Conservation (phyloP, 768 basidiomycete species). For the Leccinum pellstonianum region DNA sequence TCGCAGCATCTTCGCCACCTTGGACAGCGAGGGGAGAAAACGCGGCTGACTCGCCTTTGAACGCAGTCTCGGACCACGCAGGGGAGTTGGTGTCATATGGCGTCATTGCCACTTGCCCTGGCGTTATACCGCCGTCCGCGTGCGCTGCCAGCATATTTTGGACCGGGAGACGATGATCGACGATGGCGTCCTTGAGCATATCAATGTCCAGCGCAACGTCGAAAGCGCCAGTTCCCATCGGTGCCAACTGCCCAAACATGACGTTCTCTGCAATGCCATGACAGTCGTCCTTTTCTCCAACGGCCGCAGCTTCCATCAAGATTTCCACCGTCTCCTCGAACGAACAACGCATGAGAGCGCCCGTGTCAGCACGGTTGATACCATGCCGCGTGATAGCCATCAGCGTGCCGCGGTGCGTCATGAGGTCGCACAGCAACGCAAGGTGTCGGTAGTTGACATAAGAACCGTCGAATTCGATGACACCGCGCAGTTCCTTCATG, state of each 20-base stretch:
- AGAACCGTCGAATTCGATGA: constrained; percentile 99
- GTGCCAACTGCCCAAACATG: constrained; percentile 99
- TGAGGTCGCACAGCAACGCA: constrained; percentile 93
- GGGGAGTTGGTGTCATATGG: constrained; percentile 94
- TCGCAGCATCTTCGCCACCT: constrained; percentile 78
- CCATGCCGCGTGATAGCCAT: constrained; percentile 99
- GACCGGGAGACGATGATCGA: constrained; percentile 90
- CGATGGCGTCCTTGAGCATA: constrained; percentile 97
- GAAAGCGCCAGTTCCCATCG: constrained; percentile 97
- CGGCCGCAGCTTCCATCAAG: constrained; percentile 96
- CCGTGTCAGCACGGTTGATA: constrained; percentile 99
- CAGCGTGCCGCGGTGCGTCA: constrained; percentile 92
- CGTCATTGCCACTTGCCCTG: constrained; percentile 91
- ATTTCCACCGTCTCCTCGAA: constrained; percentile 99
- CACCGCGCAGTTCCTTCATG: constrained; percentile 88
- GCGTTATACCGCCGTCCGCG: constrained; percentile 86
- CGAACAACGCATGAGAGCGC: constrained; percentile 96
- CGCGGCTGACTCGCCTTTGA: constrained; percentile 82
- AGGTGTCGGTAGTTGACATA: constrained; percentile 99
- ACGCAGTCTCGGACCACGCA: constrained; percentile 71
- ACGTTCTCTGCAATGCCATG: constrained; percentile 99
- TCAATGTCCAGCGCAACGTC: constrained; percentile 96
- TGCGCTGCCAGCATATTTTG: constrained; percentile 77
- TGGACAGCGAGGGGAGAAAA: constrained; percentile 95
- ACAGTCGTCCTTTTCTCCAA: constrained; percentile 98